Evolutionary conservation across 768 basidiomycete species (phyloP), one percentile per base, ranked within the genome.

Genomic region (Tulasnella sp.): DNA sequence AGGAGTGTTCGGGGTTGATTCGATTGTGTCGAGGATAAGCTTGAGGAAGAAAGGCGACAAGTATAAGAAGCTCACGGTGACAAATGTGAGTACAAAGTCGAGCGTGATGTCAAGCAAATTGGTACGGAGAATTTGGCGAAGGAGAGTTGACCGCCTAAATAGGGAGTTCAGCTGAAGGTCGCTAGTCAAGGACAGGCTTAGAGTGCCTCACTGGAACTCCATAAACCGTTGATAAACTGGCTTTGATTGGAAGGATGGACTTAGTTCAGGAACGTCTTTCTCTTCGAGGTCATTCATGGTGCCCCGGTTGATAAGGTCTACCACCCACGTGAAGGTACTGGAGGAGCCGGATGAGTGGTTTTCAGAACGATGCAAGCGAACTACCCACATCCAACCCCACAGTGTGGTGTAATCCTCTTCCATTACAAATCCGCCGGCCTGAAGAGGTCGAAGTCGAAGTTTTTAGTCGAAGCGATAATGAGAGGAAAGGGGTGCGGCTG

Each of bases 21-120:
- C 77, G 7, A 80, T 77, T 17, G 68, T 75, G 40, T 77, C 77
- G 45, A 78, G 79, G 6, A 83, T 86, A 75, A 70, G 89, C 88
- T 93, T 94, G 64, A 97, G 86, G 84, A 96, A 95, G 84, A 90
- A 95, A 8, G 96, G 95, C n/a, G 77, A 39, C 14, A 67, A 38
- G 29, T 76, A 58, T 12, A 14, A 31, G 34, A 36, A 74, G 0
- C 87, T 38, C 38, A 95, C 90, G 79, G 90, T 90, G 75, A 90
- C 80, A 77, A 90, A 83, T 0, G 94, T 93, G 54, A 95, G 83
- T 1, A 79, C 17, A 77, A 91, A 89, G 81, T 96, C 94, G 64
- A 93, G 77, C 36, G 85, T 81, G 52, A 89, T 68, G 80, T 88
- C 88, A 11, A 84, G 77, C 3, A 84, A 85, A 79, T 88, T 88